These are phyloP conservation scores for Mucor velutinosus DNA, from an alignment of 371 early-diverging fungal species.

Conservation along the genomic window DNA sequence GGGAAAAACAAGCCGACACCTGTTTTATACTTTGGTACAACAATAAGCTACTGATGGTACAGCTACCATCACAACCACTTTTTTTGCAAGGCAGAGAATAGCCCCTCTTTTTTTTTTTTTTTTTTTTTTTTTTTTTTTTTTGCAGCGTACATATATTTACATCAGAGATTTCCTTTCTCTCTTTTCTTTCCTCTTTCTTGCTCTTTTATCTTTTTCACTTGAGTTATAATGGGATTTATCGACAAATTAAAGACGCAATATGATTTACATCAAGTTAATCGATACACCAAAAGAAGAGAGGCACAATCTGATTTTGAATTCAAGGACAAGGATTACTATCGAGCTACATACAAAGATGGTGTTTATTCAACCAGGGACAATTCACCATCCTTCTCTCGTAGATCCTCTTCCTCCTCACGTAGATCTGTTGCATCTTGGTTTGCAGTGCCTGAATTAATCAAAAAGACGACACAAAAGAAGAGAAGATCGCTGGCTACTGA, in stretches of 20 bases:
- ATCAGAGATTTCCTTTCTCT: neutral
- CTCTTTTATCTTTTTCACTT: neutral
- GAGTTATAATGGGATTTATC: constrained; percentile 18
- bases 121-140: too few relatives aligned
- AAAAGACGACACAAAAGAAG: constrained; percentile 7
- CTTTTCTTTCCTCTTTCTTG: neutral
- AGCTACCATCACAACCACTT: neutral
- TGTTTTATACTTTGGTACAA: neutral
- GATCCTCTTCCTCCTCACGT: constrained; percentile 4
- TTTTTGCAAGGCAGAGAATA: neutral
- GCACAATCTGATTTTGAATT: constrained; percentile 22
- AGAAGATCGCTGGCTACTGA: constrained; percentile 16
- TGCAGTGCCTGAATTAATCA: constrained; percentile 4
- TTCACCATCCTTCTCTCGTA: neutral
- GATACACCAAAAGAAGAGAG: constrained; percentile 27
- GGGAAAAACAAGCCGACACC: neutral
- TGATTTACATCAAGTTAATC: constrained; percentile 26
- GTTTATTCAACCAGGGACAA: constrained; percentile 3
- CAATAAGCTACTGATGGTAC: neutral
- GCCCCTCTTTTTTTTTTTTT: constrained; percentile 7
- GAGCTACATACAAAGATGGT: constrained; percentile 15
- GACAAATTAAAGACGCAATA: constrained; percentile 27
- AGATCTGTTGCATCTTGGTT: neutral
- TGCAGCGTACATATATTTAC: neutral
- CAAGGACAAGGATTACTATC: constrained; percentile 21